Evolutionary conservation across 2,329 filamentous ascomycete species (phyloP).

Genomic region (Geosmithia morbida): DNA sequence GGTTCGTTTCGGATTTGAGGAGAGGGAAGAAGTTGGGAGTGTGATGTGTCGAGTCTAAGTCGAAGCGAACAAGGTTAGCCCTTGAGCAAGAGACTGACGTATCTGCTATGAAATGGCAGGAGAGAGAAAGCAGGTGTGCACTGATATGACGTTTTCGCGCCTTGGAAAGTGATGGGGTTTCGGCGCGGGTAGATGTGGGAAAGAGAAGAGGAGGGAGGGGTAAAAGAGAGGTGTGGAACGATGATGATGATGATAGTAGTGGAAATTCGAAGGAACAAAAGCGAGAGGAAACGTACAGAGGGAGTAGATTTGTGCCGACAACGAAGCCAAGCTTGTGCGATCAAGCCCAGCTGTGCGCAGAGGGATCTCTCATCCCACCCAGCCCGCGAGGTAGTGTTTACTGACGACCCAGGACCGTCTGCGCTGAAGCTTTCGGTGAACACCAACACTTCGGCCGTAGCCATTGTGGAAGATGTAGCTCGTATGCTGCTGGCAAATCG

Average conservation of each 20-base stretch:
- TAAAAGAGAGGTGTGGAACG: background rate
- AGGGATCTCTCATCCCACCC: constrained; percentile 12
- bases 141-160: background rate
- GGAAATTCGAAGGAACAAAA: constrained; percentile 2
- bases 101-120: background rate
- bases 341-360: constrained; percentile 12
- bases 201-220: background rate
- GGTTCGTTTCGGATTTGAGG: background rate
- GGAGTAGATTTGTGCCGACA: constrained; percentile 4
- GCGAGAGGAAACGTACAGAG: constrained; percentile 4
- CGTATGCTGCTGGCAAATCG: constrained; percentile 21
- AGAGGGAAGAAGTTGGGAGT: background rate
- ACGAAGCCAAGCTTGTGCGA: constrained; percentile 17
- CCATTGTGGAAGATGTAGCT: constrained; percentile 37
- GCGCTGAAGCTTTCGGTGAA: constrained; percentile 25
- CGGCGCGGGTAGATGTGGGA: background rate
- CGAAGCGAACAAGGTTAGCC: background rate
- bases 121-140: background rate
- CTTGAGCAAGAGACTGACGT: background rate
- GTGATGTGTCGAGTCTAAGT: background rate
- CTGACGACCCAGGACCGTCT: constrained; percentile 22
- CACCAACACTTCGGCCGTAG: constrained; percentile 32
- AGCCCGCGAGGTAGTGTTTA: constrained; percentile 14
- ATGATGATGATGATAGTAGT: background rate
- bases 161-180: background rate